Evolutionary conservation across 495 filamentous ascomycete species (phyloP), one percentile per base, ranked within the genome.

Genomic region (Bombardia bombarda): DNA sequence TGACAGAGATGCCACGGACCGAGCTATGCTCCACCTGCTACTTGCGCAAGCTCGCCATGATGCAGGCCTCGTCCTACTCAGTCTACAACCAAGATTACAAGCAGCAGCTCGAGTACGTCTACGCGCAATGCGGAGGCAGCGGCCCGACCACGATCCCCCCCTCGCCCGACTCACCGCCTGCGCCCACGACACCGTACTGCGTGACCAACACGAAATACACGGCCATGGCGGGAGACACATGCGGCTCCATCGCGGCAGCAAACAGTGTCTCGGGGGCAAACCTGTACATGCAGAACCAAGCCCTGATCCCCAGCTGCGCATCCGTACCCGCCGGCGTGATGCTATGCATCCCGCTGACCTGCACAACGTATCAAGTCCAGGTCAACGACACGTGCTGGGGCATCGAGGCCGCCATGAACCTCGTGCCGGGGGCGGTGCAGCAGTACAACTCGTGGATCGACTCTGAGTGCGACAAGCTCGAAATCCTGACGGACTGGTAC

Each of bases 11-110:
- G 44, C 38, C 55, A 13, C 19, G 34, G 4, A 4, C 19, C 9
- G 41, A 58, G 34, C 31, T 51, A 20, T 58, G 51, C 38, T 58
- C 55, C 7, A 40, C 37, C 25, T 58, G 51, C 42, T 50, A 47
- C 38, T 24, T 42, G 16, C 25, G 20, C 13, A 40, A 36, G 7
- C 48, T 52, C 4, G 18, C 38, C 30, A 43, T 55, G 18, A 55
- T 51, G 44, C 55, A 58, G 34, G n/a, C 17, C 7, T 40, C 44
- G 12, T 43, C 43, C 7, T 58, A 55, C 40, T 55, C 51, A 2
- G 33, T 25, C 22, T 58, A 55, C 51, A 32, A 45, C 25, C 20
- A 45, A 13, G 9, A 17, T 18, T 6, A 20, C 35, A 38, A 38
- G 35, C 6, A 7, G 9, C 7, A 17, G n/a, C 32, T 33, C 7